A percentile compares a stretch with the other conserved stretches of the same genome.
phyloP scores from a whole-genome alignment of 179 eudicot species.

The Patellifolia procumbens region DNA sequence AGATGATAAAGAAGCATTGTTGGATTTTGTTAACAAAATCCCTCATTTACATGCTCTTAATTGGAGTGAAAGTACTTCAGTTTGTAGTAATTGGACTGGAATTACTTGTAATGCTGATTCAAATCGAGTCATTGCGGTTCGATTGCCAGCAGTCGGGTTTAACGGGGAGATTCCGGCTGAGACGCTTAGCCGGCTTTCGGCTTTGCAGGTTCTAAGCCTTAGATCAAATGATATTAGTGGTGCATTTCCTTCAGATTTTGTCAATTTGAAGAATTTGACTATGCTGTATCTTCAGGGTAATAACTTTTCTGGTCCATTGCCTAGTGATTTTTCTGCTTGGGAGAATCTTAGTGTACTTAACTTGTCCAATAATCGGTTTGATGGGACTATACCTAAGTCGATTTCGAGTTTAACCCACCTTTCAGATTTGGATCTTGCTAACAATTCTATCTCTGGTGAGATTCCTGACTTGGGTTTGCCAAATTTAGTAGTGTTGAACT shows the following conservation, averaged over 20 bases:
- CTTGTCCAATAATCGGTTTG: conserved; percentile 67
- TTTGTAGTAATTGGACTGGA: conserved; percentile 70
- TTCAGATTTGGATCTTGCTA: conserved; percentile 57
- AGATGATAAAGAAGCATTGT: conserved; percentile 64
- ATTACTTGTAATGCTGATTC: conserved; percentile 51
- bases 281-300: conserved; percentile 73
- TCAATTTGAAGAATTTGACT: conserved; percentile 49
- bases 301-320: conserved; percentile 65
- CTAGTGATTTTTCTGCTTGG: conserved; percentile 68
- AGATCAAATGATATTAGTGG: conserved; percentile 67
- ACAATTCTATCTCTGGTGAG: conserved; percentile 63
- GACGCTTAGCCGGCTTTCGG: conserved; percentile 62
- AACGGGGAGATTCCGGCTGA: conserved; percentile 60
- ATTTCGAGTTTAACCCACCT: conserved; percentile 54
- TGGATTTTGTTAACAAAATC: conserved; percentile 49
- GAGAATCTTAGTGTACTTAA: conserved; percentile 56
- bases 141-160: conserved; percentile 71
- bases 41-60: conserved; percentile 55
- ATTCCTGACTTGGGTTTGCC: conserved; percentile 65
- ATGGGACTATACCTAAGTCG: conserved; percentile 61
- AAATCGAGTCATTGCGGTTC: conserved; percentile 49
- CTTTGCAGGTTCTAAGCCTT: conserved; percentile 65
- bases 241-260: conserved; percentile 60
- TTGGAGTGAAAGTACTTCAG: conserved; percentile 46
- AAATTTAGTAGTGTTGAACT: conserved; percentile 48